Evolutionary conservation across 2,329 filamentous ascomycete genomes (phyloP).

Genomic region (Penicillium sp.): DNA sequence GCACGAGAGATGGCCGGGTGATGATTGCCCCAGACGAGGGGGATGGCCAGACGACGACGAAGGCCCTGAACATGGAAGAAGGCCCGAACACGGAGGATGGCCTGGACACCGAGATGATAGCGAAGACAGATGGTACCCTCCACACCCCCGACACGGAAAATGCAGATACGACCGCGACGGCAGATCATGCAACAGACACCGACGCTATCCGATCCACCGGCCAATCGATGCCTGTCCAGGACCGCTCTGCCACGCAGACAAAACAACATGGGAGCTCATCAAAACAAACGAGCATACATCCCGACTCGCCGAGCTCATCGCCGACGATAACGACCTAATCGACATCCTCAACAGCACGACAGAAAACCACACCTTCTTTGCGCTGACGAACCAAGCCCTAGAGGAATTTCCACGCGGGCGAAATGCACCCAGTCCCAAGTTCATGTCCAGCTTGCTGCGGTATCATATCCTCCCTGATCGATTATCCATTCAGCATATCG

Average conservation of each 20-base stretch:
- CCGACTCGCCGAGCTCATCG: slow-evolving; percentile 66
- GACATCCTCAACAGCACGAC: slow-evolving; percentile 56
- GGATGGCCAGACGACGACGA: neutral
- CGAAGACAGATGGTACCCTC: neutral
- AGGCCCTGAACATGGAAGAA: neutral
- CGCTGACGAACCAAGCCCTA: slow-evolving; percentile 69
- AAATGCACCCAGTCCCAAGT: slow-evolving; percentile 42
- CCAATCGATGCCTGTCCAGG: slow-evolving; percentile 3
- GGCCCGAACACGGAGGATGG: neutral
- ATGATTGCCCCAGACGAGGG: neutral
- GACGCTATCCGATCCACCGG: neutral
- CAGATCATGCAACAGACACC: neutral
- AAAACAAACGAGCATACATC: slow-evolving; percentile 65
- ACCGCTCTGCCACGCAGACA: slow-evolving; percentile 45
- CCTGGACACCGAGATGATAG: neutral
- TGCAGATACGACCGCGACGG: neutral
- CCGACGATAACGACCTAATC: slow-evolving; percentile 63
- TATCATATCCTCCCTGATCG: slow-evolving; percentile 64
- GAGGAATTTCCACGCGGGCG: slow-evolving; percentile 43
- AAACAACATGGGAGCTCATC: slow-evolving; percentile 74
- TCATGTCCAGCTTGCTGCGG: slow-evolving; percentile 60
- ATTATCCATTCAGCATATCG: slow-evolving; percentile 57
- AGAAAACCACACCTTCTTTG: slow-evolving; percentile 70
- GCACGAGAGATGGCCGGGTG: neutral
- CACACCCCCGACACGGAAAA: neutral